Percentiles rank a stretch among this genome's conserved stretches.
Conservation (phyloP, 73 alveolate species). For the Stentor coeruleus region DNA sequence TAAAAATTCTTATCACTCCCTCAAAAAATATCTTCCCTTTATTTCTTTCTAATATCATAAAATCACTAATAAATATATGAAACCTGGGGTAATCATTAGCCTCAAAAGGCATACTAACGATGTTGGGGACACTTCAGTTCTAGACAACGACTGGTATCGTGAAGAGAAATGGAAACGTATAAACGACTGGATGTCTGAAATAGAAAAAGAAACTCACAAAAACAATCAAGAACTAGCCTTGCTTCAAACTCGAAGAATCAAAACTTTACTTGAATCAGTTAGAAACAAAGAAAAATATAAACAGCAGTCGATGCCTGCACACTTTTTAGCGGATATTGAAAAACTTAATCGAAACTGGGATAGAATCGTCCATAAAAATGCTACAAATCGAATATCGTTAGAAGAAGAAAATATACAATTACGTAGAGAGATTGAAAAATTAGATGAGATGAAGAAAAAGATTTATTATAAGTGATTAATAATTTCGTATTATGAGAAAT, state of each 20-base stretch:
- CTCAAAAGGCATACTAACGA: not conserved
- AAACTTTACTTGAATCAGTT: not conserved
- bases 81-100: not conserved
- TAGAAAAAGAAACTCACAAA: not conserved
- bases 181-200: not conserved
- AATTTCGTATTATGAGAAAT: too few relatives aligned
- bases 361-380: not conserved
- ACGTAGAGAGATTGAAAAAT: not conserved
- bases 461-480: too few relatives aligned
- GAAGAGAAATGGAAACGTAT: slow-evolving; percentile 1
- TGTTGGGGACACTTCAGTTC: not conserved
- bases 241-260: not conserved
- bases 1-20: too few relatives aligned
- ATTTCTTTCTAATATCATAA: too few relatives aligned
- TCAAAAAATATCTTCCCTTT: too few relatives aligned
- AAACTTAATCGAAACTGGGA: not conserved
- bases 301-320: not conserved
- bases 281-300: not conserved
- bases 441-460: not conserved
- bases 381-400: not conserved
- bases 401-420: not conserved
- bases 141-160: not conserved
- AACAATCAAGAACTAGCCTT: not conserved
- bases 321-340: not conserved
- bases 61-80: too few relatives aligned